These are phyloP conservation scores for Corylus avellana DNA, from an alignment of 306 rosid genomes.

Conservation along the genomic window DNA sequence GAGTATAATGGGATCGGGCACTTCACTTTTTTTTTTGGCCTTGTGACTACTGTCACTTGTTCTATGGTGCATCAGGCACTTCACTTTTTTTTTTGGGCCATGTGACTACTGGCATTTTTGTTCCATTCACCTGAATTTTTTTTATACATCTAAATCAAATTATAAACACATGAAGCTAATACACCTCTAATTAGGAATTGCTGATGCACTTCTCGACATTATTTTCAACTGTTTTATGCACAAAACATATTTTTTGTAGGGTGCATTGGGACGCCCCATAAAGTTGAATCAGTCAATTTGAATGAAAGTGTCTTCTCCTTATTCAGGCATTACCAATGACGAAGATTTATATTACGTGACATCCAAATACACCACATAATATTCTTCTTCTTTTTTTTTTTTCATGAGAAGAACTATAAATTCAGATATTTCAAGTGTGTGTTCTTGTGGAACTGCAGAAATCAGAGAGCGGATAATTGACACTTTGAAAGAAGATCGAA, in stretches of 20 bases:
- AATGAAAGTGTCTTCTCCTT: not conserved
- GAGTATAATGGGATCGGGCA: not conserved
- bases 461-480: slow-evolving; percentile 82
- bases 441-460: slow-evolving; percentile 57
- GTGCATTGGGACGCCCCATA: not conserved
- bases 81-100: not conserved
- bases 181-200: not conserved
- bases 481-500: slow-evolving; percentile 71
- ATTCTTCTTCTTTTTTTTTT: slow-evolving; percentile 17
- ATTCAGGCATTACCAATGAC: not conserved
- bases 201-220: slow-evolving; percentile 7
- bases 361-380: not conserved
- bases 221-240: not conserved
- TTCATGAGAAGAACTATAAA: not conserved
- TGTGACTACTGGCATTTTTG: not conserved
- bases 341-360: not conserved
- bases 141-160: not conserved
- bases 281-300: slow-evolving; percentile 10
- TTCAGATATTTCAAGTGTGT: slow-evolving; percentile 13
- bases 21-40: not conserved
- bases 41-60: not conserved
- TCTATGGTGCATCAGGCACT: too few species aligned
- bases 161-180: not conserved
- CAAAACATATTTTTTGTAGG: not conserved
- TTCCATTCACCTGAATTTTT: not conserved